phyloP scores from a whole-genome alignment of 768 basidiomycete genomes.

The Naganishia antarctica region DNA sequence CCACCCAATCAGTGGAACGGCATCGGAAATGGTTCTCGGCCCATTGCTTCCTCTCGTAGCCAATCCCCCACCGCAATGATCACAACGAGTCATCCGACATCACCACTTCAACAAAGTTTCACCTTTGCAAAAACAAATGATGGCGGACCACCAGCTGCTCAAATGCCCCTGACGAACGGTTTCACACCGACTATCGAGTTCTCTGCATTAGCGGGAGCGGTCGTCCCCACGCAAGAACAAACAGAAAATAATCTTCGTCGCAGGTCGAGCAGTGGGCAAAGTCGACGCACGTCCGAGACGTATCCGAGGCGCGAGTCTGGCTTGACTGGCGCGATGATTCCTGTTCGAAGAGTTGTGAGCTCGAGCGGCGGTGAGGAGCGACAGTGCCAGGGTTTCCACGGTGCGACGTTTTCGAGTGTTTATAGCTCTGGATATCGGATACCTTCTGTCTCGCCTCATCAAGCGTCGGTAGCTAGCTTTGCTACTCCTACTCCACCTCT shows the following conservation, averaged over 20 bases:
- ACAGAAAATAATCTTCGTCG: not conserved
- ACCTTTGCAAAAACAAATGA: not conserved
- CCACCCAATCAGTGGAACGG: too few species aligned
- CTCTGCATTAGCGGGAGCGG: not conserved
- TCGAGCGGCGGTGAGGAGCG: too few species aligned
- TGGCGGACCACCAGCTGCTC: too few species aligned
- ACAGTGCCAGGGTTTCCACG: too few species aligned
- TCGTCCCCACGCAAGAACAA: not conserved
- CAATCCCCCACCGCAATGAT: too few species aligned
- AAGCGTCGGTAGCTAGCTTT: not conserved
- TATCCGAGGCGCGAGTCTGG: not conserved
- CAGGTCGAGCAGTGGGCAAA: not conserved
- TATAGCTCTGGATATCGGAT: not conserved
- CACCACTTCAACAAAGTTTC: too few species aligned
- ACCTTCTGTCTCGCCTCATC: not conserved
- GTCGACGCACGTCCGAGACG: not conserved
- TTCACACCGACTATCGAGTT: not conserved
- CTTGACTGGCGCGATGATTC: not conserved
- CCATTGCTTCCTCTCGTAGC: too few species aligned
- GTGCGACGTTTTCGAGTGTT: not conserved
- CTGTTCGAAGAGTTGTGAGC: too few species aligned
- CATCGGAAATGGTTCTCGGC: too few species aligned
- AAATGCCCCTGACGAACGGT: too few species aligned
- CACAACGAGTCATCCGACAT: too few species aligned
- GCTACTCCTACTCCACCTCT: not conserved